These are phyloP conservation scores for Rhodocollybia butyracea DNA, from an alignment of 768 basidiomycete species.

Conservation along the genomic window DNA sequence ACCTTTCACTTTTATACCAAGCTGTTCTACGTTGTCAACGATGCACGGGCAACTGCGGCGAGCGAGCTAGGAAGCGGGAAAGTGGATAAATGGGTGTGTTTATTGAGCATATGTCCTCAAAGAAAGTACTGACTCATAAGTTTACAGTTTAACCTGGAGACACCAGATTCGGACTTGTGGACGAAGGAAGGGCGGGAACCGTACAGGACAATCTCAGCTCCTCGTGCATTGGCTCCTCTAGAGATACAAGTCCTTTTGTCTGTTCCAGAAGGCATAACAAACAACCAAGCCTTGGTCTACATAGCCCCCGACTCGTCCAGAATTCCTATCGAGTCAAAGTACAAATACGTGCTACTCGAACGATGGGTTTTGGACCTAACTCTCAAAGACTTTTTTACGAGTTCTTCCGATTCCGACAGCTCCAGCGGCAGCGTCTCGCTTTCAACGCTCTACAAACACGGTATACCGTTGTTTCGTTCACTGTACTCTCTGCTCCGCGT, in stretches of 20 bases:
- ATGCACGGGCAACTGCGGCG: slow-evolving; percentile 65
- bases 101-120: neutral
- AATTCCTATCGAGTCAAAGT: slow-evolving; percentile 65
- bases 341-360: slow-evolving; percentile 69
- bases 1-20: slow-evolving; percentile 82
- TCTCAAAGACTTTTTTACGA: slow-evolving; percentile 32
- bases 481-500: slow-evolving; percentile 69
- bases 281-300: slow-evolving; percentile 73
- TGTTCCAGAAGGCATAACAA: slow-evolving; percentile 58
- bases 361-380: slow-evolving; percentile 47
- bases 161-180: slow-evolving; percentile 67
- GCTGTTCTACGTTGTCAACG: slow-evolving; percentile 70
- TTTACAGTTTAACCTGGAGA: slow-evolving; percentile 77
- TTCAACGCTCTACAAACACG: slow-evolving; percentile 81
- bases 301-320: slow-evolving; percentile 56
- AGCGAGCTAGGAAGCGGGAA: slow-evolving; percentile 35
- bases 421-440: slow-evolving; percentile 51
- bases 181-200: slow-evolving; percentile 56
- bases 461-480: slow-evolving; percentile 79
- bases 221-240: slow-evolving; percentile 42
- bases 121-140: neutral
- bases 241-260: slow-evolving; percentile 68
- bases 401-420: slow-evolving; percentile 10
- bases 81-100: slow-evolving; percentile 80
- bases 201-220: slow-evolving; percentile 50